Evolutionary conservation across 768 basidiomycete genomes (phyloP).

Genomic region (Boletus rufocinnamomeus): DNA sequence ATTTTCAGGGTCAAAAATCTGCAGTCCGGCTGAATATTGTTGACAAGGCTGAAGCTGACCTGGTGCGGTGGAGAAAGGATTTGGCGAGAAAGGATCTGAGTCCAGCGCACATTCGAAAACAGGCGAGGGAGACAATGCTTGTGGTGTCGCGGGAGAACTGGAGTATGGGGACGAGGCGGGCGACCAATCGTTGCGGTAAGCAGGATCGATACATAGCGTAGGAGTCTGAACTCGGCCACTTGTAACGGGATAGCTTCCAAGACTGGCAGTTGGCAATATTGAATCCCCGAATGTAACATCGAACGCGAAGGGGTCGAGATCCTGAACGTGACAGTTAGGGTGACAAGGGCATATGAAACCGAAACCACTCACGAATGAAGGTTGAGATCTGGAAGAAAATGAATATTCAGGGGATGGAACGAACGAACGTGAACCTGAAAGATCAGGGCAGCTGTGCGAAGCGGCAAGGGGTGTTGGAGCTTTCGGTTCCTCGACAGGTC

Average conservation of each 20-base stretch:
- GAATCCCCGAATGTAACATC: conserved; percentile 33
- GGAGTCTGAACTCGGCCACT: conserved; percentile 31
- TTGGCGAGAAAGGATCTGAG: conserved; percentile 21
- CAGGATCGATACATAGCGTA: conserved; percentile 43
- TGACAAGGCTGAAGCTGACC: conserved; percentile 19
- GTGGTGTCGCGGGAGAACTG: conserved; percentile 47
- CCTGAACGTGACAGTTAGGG: conserved; percentile 18
- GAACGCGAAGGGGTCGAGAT: conserved; percentile 34
- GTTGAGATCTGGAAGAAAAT: conserved; percentile 42
- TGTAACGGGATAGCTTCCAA: conserved; percentile 27
- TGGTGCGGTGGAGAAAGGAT: conserved; percentile 20
- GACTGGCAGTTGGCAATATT: conserved; percentile 22
- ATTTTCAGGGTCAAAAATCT: conserved; percentile 22
- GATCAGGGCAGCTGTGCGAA: conserved; percentile 33
- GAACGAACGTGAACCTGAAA: conserved; percentile 38
- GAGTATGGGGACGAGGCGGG: conserved; percentile 45
- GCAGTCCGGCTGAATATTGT: conserved; percentile 25
- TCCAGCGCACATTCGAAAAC: conserved; percentile 28
- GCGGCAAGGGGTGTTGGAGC: conserved; percentile 4
- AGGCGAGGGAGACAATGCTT: conserved; percentile 35
- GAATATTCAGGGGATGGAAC: conserved; percentile 31
- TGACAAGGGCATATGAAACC: background rate
- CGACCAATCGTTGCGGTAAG: conserved; percentile 44
- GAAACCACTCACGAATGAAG: conserved; percentile 48
- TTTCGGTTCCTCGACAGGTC: conserved; percentile 6